Evolutionary conservation across 2,329 filamentous ascomycete genomes (phyloP), one percentile per base, ranked within the genome.

Genomic region (Zopfia rhizophila): DNA sequence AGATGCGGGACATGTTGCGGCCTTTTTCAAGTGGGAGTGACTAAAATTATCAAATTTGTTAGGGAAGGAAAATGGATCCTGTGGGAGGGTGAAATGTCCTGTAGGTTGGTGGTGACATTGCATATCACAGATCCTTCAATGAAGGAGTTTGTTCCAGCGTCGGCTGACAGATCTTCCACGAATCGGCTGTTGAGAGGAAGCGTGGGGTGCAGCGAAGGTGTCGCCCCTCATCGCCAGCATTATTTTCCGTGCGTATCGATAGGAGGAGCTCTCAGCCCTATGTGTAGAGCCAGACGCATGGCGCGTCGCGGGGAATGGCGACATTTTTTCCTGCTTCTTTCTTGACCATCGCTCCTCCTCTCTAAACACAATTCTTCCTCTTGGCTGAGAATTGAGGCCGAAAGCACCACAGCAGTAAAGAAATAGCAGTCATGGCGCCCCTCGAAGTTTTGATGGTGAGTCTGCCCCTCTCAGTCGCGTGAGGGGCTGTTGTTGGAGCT

Each of bases 371-470:
- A 12, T 32, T n/a, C n/a, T 21, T 11, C 27, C 21, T 19, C 22
- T 13, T 23, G 18, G 14, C 17, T 27, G 12, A 29, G 13, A 12
- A 12, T 31, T 31, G 25, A 4, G 24, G n/a, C 24, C 7, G 12
- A 16, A 32, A 21, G 13, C 19, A 22, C 27, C 23, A 13, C 12
- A 24, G n/a, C 25, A 18, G 11, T 33, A 25, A 16, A 21, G 12
- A 18, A 13, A 14, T n/a, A 48, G 25, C 40, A 57, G 65, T 38
- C 48, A 80, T 79, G 77, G 76, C 76, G 19, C 77, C 77, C 31
- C 66, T 75, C 56, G 74, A 78, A 61, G 77, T 79, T 47, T 69
- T 75, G 49, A 80, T 80, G 77, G 75, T 74, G 53, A 41, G 58
- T 56, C 46, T 56, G 42, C 55, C 51, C 49, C 53, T 56, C 51